These are phyloP conservation scores for Carpinus fangiana DNA, from an alignment of 306 rosid species.

Conservation along the genomic window DNA sequence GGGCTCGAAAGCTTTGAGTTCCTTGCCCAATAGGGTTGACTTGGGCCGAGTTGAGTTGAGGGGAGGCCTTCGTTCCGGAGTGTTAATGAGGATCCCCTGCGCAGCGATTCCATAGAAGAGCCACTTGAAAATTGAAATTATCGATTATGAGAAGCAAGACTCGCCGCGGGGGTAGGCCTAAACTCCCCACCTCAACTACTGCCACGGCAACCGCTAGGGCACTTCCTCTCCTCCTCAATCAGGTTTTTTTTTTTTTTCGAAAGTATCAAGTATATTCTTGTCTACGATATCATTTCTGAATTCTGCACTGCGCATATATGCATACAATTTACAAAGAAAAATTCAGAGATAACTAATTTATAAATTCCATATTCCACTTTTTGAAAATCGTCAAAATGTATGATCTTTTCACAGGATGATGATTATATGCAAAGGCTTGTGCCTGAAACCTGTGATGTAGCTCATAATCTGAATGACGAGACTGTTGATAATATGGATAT, in stretches of 20 bases:
- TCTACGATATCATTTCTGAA: too few relatives aligned
- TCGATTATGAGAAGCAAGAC: constrained; percentile 13
- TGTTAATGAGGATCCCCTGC: too few relatives aligned
- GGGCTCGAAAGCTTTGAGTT: too few relatives aligned
- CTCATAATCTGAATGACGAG: not conserved
- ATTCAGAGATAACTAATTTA: not conserved
- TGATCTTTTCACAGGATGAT: not conserved
- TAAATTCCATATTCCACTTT: not conserved
- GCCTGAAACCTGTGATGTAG: not conserved
- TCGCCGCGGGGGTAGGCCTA: not conserved
- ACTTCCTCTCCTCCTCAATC: constrained; percentile 10
- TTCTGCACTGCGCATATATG: not conserved
- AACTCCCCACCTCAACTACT: not conserved
- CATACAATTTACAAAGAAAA: not conserved
- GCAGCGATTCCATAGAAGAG: too few relatives aligned
- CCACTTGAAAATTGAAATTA: too few relatives aligned
- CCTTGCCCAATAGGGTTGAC: too few relatives aligned
- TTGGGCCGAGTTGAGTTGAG: too few relatives aligned
- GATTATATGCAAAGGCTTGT: not conserved
- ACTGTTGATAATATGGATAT: not conserved
- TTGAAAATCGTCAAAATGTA: not conserved
- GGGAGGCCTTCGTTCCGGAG: too few relatives aligned
- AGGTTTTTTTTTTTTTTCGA: constrained; percentile 10
- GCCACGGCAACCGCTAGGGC: constrained; percentile 6
- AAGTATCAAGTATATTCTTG: not conserved